A percentile compares a stretch with the other conserved stretches of the same genome.
Evolutionary conservation across 768 basidiomycete genomes (phyloP).

Genomic region (Ramaria sp.): DNA sequence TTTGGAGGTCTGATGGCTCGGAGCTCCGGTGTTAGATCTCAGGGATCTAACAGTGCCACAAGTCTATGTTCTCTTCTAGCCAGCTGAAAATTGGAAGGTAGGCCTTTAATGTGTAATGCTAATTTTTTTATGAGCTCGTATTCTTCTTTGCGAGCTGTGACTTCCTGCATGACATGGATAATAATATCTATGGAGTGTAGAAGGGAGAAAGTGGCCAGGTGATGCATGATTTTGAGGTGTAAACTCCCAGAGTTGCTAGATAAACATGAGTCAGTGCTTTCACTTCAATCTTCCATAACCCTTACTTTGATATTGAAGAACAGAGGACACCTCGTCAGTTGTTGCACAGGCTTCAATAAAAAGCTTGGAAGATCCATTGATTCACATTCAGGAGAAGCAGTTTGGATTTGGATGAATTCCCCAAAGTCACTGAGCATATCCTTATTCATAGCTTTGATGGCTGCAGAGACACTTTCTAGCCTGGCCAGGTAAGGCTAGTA

Average conservation of each 20-base stretch:
- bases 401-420: conserved; percentile 70
- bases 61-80: conserved; percentile 67
- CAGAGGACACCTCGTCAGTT: conserved; percentile 60
- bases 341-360: conserved; percentile 64
- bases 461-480: conserved; percentile 46
- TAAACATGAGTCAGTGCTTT: conserved; percentile 7
- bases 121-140: conserved; percentile 65
- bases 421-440: conserved; percentile 65
- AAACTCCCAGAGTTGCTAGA: conserved; percentile 54
- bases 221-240: conserved; percentile 60
- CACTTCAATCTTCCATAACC: no score
- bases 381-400: conserved; percentile 39
- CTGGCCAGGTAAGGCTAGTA: conserved; percentile 82
- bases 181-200: conserved; percentile 58
- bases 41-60: no score
- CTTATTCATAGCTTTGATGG: conserved; percentile 38
- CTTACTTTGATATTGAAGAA: conserved; percentile 71
- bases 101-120: conserved; percentile 45
- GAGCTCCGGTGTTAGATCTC: no score
- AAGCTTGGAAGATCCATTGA: conserved; percentile 59
- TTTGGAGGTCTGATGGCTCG: no score
- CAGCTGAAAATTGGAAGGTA: conserved; percentile 42
- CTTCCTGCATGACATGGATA: conserved; percentile 72
- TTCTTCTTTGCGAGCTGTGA: conserved; percentile 79
- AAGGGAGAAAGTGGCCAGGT: conserved; percentile 54